Evolutionary conservation across 2,329 filamentous ascomycete genomes (phyloP), one percentile per base, ranked within the genome.

Genomic region (Alternaria postmessia): DNA sequence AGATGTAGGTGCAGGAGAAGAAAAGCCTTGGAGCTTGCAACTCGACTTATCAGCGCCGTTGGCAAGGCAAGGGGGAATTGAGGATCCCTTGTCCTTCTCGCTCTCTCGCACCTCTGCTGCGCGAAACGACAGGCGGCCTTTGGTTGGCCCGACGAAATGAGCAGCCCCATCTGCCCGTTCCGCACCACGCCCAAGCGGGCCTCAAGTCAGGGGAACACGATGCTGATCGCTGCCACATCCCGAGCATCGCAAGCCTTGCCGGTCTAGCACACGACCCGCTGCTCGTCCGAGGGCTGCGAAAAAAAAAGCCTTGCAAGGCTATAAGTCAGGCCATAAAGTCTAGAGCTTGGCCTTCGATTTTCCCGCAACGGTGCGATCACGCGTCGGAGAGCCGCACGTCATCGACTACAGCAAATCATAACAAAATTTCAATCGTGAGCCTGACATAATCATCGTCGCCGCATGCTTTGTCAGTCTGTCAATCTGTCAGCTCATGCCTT

Each of bases 111-210:
- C 3, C 32, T 38, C 42, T 62, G 57, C 59, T 39, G 38, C 38
- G 38, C 34, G 22, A 55, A 54, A 65, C 7, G 14, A 18, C 51
- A 59, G 46, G 55, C 59, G 64, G 14, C 16, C 28, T 8, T 20
- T 68, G 68, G 64, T 63, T 66, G 66, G 66, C 53, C 54, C 24
- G 58, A 48, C 63, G 60, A 72, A 74, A 75, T 71, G 68, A 73
- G 66, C 49, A 51, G 57, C 55, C 59, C 64, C 57, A 47, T 56
- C 30, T 44, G 46, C 61, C 63, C 51, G 38, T 58, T 42, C 54
- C 26, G 43, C 63, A 57, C 63, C 61, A 62, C 53, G 18, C 56
- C 54, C 63, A 65, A 57, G 59, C 65, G 58, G 59, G 59, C 36
- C 20, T 14, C 5, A 36, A 51, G 61, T 62, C 63, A 62, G 63